Evolutionary conservation across 1,284 basidiomycete species (phyloP).

Genomic region (Boletus mariae): DNA sequence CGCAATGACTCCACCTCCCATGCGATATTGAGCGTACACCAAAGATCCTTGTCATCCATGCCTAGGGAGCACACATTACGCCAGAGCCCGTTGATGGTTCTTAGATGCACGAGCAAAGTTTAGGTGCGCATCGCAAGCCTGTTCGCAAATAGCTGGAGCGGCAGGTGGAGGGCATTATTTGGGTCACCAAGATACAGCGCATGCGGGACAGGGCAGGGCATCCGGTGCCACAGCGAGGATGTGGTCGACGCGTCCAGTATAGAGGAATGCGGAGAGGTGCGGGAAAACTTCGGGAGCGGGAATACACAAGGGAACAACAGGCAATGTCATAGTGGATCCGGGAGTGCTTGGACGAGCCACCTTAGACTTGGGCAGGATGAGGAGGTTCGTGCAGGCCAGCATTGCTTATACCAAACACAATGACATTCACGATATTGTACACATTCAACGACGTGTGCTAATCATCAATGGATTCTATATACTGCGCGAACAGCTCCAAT

Average conservation of each 20-base stretch:
- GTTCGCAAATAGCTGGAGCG: slow-evolving; percentile 21
- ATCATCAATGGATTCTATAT: too few species aligned
- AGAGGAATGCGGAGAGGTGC: slow-evolving; percentile 48
- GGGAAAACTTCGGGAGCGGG: slow-evolving; percentile 50
- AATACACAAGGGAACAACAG: slow-evolving; percentile 47
- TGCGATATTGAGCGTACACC: slow-evolving; percentile 50
- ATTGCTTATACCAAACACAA: too few species aligned
- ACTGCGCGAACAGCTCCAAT: too few species aligned
- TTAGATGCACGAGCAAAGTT: slow-evolving; percentile 38
- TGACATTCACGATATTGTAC: too few species aligned
- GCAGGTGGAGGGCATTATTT: slow-evolving; percentile 7
- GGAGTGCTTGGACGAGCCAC: slow-evolving; percentile 19
- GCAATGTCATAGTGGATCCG: slow-evolving; percentile 34
- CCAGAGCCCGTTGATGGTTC: slow-evolving; percentile 55
- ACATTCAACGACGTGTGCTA: too few species aligned
- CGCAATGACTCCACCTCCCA: slow-evolving; percentile 50
- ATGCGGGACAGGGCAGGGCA: slow-evolving; percentile 27
- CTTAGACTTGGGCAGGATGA: too few species aligned
- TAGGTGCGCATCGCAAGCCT: slow-evolving; percentile 31
- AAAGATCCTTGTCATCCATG: slow-evolving; percentile 51
- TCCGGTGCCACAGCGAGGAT: slow-evolving; percentile 38
- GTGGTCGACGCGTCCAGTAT: slow-evolving; percentile 40
- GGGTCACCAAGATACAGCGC: slow-evolving; percentile 20
- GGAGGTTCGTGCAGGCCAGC: too few species aligned
- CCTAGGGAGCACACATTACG: slow-evolving; percentile 58